A percentile compares a stretch with the other conserved stretches of the same genome.
phyloP scores from a whole-genome alignment of 768 basidiomycete genomes.

The Cyathus striatus region DNA sequence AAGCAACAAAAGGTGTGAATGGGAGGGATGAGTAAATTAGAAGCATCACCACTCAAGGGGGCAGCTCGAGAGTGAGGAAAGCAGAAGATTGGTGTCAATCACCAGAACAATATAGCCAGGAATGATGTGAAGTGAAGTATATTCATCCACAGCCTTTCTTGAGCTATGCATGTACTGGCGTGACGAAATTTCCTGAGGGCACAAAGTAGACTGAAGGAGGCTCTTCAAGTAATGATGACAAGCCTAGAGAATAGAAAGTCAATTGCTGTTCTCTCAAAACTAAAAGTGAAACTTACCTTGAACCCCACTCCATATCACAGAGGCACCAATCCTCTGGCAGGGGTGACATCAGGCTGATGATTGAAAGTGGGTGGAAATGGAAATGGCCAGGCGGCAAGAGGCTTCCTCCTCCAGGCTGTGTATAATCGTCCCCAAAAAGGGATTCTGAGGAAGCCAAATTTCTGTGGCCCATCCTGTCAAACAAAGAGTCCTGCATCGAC shows the following conservation, averaged over 20 bases:
- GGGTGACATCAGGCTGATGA: slow-evolving; percentile 62
- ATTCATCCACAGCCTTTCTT: slow-evolving; percentile 24
- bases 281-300: slow-evolving; percentile 57
- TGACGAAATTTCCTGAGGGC: too few species aligned
- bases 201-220: slow-evolving; percentile 56
- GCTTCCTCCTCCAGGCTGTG: too few species aligned
- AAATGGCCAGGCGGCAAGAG: too few species aligned
- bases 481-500: too few species aligned
- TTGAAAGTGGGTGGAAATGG: too few species aligned
- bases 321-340: slow-evolving; percentile 94
- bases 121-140: slow-evolving; percentile 49
- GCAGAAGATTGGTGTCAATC: slow-evolving; percentile 91
- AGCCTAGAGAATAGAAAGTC: slow-evolving; percentile 37
- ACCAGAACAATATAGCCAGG: slow-evolving; percentile 90
- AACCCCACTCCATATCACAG: slow-evolving; percentile 97
- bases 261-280: slow-evolving; percentile 6
- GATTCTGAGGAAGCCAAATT: too few species aligned
- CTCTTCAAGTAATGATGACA: slow-evolving; percentile 70
- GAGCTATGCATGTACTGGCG: slow-evolving; percentile 21
- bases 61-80: slow-evolving; percentile 81
- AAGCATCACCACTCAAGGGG: too few species aligned
- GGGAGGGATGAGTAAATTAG: too few species aligned
- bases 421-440: too few species aligned
- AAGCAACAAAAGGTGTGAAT: too few species aligned
- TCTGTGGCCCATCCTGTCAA: too few species aligned